Evolutionary conservation across 768 basidiomycete species (phyloP).

Genomic region (Auricularia cornea): DNA sequence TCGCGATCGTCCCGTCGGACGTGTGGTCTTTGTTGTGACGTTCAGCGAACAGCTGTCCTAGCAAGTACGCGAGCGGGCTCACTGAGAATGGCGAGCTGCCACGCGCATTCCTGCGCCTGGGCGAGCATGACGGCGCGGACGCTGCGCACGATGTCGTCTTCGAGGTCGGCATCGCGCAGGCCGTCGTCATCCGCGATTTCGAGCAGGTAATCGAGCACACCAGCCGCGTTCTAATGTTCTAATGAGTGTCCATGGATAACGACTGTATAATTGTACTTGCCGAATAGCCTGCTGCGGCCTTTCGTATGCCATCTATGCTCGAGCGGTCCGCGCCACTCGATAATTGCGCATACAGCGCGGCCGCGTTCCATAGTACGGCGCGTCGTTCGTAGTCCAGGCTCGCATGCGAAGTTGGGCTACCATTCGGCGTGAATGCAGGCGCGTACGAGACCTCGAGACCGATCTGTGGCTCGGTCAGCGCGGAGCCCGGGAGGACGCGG

Average conservation of each 20-base stretch:
- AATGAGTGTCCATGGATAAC: constrained; percentile 1
- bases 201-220: constrained; percentile 55
- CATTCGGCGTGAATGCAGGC: constrained; percentile 53
- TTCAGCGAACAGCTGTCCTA: background rate
- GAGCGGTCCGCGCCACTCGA: constrained; percentile 65
- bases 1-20: constrained; percentile 78
- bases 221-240: constrained; percentile 59
- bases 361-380: constrained; percentile 75
- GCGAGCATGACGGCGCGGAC: constrained; percentile 60
- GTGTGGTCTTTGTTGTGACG: constrained; percentile 43
- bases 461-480: constrained; percentile 37
- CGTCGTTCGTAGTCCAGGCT: constrained; percentile 81
- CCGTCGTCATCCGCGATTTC: constrained; percentile 43
- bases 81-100: constrained; percentile 89
- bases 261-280: background rate
- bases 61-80: constrained; percentile 7
- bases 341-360: constrained; percentile 75
- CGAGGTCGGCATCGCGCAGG: constrained; percentile 51
- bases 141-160: background rate
- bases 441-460: constrained; percentile 65
- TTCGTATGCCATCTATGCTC: constrained; percentile 63
- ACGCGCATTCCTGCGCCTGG: constrained; percentile 94
- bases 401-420: constrained; percentile 51
- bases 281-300: constrained; percentile 60
- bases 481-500: constrained; percentile 9